Evolutionary conservation across 805 yeast genomes (phyloP), one percentile per base, ranked within the genome.

Genomic region (Kockiozyma suomiensis): DNA sequence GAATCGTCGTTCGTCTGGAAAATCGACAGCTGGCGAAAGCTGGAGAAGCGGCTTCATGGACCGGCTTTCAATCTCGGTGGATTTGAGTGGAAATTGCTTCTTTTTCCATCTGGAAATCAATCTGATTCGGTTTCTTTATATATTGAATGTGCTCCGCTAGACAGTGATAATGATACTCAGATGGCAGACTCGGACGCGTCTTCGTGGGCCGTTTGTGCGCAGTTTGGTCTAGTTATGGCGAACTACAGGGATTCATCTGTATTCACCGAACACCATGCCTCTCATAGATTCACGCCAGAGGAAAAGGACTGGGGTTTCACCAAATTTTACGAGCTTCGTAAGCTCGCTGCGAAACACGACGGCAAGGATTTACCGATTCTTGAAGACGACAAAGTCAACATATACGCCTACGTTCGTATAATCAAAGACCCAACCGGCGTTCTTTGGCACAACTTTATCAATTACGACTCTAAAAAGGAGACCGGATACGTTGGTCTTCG

Each of bases 241-340:
- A 88, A 88, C 70, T 96, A 97, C 0, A 76, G 78, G 4, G 82
- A 85, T 69, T 87, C 92, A 0, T 72, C 79, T 3, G 75, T 82
- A n/a, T 85, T 82, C 70, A 76, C 83, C 26, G 74, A 81, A 12
- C 86, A 84, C 68, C 80, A 82, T 6, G 87, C 97, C 0, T 82
- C 83, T 59, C 97, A 91, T 71, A 78, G 99, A 63, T 94, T 90
- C 75, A 83, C 80, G 65, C 78, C 84, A 8, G 76, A 79, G 49
- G 96, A 89, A 56, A 82, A 89, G 0, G 99, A 94, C 73, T 94
- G 99, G 99, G 99, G 99, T 28, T 94, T 94, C 74, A 82, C 92
- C 8, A 85, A 85, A 59, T 85, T 90, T 68, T 76, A 85, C 19
- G 93, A 87, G 57, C 69, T 82, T 32, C 77, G 82, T 43, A 77